A percentile compares a stretch with the other conserved stretches of the same genome.
These are phyloP conservation scores for Sechiopsis laciniata DNA, from an alignment of 306 rosid species.

Conservation along the genomic window DNA sequence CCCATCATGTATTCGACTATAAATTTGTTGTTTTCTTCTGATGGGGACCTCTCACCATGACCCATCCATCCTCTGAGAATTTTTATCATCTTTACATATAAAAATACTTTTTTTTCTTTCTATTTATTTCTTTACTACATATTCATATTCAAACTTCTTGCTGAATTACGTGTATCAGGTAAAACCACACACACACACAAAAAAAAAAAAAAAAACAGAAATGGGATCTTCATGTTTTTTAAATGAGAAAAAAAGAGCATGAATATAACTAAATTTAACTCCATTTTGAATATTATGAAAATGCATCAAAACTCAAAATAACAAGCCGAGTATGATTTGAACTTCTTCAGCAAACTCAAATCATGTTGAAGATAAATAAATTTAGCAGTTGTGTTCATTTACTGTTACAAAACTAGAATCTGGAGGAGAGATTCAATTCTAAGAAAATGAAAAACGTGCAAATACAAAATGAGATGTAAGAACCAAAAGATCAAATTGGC, in stretches of 20 bases:
- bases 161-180: too few species aligned
- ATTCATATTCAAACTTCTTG: too few species aligned
- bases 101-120: background rate
- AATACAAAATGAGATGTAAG: constrained; percentile 2
- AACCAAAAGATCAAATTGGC: background rate
- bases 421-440: constrained; percentile 30
- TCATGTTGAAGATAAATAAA: constrained; percentile 24
- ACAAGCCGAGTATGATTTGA: background rate
- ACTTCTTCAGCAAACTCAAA: constrained; percentile 12
- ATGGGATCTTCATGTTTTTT: too few species aligned
- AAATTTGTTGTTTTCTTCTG: constrained; percentile 1
- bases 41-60: background rate
- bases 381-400: constrained; percentile 35
- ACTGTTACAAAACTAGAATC: constrained; percentile 31
- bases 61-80: background rate
- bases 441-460: constrained; percentile 12
- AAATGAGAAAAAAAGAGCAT: too few species aligned
- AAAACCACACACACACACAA: too few species aligned
- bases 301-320: background rate
- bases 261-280: too few species aligned
- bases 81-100: background rate
- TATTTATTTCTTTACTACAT: background rate
- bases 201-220: too few species aligned
- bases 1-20: too few species aligned
- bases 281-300: too few species aligned